Evolutionary conservation across 2,329 filamentous ascomycete genomes (phyloP).

Genomic region (Atkinsonella texensis): DNA sequence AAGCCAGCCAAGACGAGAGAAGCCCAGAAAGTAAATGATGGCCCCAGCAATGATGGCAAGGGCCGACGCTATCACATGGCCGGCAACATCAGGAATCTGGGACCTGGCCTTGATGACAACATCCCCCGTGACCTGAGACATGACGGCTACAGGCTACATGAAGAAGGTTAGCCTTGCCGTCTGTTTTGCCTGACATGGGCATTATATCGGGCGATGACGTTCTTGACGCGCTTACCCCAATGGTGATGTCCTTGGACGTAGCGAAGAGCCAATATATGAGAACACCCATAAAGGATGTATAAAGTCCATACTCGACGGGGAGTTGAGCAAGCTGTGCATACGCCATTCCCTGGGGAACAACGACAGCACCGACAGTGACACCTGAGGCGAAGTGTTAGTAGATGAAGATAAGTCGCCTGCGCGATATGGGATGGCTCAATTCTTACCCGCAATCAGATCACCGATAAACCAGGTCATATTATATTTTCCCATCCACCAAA

Average conservation of each 20-base stretch:
- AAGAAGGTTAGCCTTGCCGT: slow-evolving; percentile 7
- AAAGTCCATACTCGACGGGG: slow-evolving; percentile 35
- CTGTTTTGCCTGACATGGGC: background rate
- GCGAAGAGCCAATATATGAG: slow-evolving; percentile 96
- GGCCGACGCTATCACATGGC: slow-evolving; percentile 33
- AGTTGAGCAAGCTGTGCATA: slow-evolving; percentile 38
- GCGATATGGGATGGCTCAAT: background rate
- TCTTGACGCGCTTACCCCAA: slow-evolving; percentile 47
- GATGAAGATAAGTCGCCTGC: background rate
- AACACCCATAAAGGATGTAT: slow-evolving; percentile 89
- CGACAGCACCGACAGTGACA: slow-evolving; percentile 38
- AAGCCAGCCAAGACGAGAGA: slow-evolving; percentile 39
- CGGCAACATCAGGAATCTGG: slow-evolving; percentile 24
- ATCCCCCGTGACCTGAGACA: slow-evolving; percentile 40
- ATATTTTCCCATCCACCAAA: slow-evolving; percentile 38
- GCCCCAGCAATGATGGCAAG: slow-evolving; percentile 35
- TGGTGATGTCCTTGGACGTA: slow-evolving; percentile 84
- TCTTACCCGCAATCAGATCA: slow-evolving; percentile 32
- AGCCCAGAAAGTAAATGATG: slow-evolving; percentile 36
- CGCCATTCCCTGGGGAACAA: slow-evolving; percentile 43
- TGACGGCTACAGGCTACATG: slow-evolving; percentile 38
- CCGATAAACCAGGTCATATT: slow-evolving; percentile 35
- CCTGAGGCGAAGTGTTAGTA: slow-evolving; percentile 17
- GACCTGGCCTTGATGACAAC: slow-evolving; percentile 29
- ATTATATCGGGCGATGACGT: background rate